Conservation (phyloP, 2,329 filamentous ascomycete species). For the Colletotrichum gigasporum region DNA sequence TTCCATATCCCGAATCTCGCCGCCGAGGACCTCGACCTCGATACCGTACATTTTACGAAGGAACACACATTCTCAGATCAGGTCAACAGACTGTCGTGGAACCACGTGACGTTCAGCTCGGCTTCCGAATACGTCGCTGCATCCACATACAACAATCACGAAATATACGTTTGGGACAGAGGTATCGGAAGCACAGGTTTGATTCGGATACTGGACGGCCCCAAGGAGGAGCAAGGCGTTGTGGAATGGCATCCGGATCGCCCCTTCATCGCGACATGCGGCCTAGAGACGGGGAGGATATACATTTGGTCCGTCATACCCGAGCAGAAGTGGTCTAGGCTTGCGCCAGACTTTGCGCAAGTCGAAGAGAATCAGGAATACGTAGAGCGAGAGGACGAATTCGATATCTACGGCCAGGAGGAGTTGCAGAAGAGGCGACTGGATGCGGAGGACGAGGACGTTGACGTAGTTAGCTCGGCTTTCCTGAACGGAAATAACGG, state of each 20-base stretch:
- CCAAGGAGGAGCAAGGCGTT: constrained; percentile 94
- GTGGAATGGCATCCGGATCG: constrained; percentile 97
- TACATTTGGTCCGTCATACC: constrained; percentile 97
- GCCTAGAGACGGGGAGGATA: constrained; percentile 90
- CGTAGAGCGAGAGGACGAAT: constrained; percentile 94
- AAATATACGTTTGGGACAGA: constrained; percentile 98
- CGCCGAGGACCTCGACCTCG: constrained; percentile 75
- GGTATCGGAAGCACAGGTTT: constrained; percentile 80
- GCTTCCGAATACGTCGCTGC: constrained; percentile 96
- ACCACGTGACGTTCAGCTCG: constrained; percentile 93
- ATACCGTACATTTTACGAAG: constrained; percentile 87
- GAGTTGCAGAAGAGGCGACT: constrained; percentile 91
- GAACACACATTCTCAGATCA: constrained; percentile 99
- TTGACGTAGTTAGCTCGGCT: constrained; percentile 84
- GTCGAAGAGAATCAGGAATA: constrained; percentile 99
- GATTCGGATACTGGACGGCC: constrained; percentile 95
- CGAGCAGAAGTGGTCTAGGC: constrained; percentile 95
- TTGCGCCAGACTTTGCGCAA: constrained; percentile 96
- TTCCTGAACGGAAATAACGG: constrained; percentile 66
- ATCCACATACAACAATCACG: constrained; percentile 97
- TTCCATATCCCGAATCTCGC: constrained; percentile 85
- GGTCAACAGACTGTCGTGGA: constrained; percentile 95
- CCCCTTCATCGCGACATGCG: constrained; percentile 88
- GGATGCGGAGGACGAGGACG: constrained; percentile 91
- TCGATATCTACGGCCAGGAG: constrained; percentile 95